phyloP scores from a whole-genome alignment of 2,329 filamentous ascomycete species.

The Pseudogymnoascus sp. region DNA sequence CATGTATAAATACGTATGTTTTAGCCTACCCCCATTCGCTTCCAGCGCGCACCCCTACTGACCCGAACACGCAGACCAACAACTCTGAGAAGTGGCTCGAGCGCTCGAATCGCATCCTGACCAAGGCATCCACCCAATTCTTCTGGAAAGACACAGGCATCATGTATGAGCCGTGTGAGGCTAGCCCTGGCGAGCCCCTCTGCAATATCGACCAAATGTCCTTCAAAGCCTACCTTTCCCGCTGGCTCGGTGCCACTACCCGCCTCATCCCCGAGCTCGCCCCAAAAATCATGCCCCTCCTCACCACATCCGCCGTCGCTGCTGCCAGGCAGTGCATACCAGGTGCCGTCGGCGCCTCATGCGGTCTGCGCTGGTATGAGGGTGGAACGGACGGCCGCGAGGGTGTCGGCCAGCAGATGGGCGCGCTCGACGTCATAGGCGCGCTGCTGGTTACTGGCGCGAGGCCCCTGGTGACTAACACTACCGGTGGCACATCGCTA shows the following conservation, averaged over 20 bases:
- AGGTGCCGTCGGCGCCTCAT: conserved; percentile 36
- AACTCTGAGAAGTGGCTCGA: conserved; percentile 30
- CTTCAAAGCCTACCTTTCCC: conserved; percentile 59
- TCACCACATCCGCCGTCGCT: conserved; percentile 45
- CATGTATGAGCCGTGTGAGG: conserved; percentile 59
- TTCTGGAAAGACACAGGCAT: conserved; percentile 29
- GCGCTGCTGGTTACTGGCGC: conserved; percentile 39
- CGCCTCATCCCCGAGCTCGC: conserved; percentile 52
- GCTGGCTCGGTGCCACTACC: conserved; percentile 50
- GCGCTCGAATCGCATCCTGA: conserved; percentile 27
- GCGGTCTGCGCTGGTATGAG: conserved; percentile 39
- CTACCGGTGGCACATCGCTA: conserved; percentile 50
- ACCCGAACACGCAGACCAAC: conserved; percentile 33
- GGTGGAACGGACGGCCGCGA: conserved; percentile 34
- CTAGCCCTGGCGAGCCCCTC: conserved; percentile 43
- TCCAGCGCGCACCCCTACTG: conserved; percentile 9
- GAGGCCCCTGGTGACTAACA: conserved; percentile 35
- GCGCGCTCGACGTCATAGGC: conserved; percentile 42
- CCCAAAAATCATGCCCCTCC: conserved; percentile 42
- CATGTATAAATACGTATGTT: conserved; percentile 40
- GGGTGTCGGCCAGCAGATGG: conserved; percentile 50
- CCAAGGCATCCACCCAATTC: conserved; percentile 28
- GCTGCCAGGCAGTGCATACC: conserved; percentile 48
- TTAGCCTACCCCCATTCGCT: neutral
- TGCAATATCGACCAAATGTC: conserved; percentile 53